Conservation (phyloP, 73 alveolate species). For the Paramecium primaurelia region DNA sequence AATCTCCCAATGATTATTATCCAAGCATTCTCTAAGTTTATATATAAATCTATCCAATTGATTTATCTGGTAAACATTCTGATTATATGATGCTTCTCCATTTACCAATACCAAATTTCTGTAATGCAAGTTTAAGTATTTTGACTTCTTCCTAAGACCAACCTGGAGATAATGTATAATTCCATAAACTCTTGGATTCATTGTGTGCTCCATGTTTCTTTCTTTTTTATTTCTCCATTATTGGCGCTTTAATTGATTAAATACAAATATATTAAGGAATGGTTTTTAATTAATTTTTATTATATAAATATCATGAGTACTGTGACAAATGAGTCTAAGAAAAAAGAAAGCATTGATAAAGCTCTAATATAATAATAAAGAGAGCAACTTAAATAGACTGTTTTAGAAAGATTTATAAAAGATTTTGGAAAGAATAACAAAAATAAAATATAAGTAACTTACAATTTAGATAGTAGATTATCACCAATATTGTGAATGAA, state of each 20-base stretch:
- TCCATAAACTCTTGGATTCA: constrained; percentile 69
- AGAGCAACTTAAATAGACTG: constrained; percentile 54
- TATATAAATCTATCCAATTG: constrained; percentile 74
- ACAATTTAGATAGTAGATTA: background rate
- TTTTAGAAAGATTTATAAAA: constrained; percentile 46
- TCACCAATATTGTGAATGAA: constrained; percentile 21
- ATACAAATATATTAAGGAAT: background rate
- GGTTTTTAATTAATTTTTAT: background rate
- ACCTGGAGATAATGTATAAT: constrained; percentile 84
- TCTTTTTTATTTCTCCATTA: constrained; percentile 29
- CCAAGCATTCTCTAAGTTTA: constrained; percentile 82
- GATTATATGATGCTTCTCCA: constrained; percentile 77
- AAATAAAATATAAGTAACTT: constrained; percentile 39
- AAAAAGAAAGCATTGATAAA: constrained; percentile 30
- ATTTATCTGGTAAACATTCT: constrained; percentile 83
- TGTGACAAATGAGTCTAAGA: background rate
- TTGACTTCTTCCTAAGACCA: constrained; percentile 83
- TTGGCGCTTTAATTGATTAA: background rate
- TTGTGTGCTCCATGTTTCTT: constrained; percentile 54
- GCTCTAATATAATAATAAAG: constrained; percentile 50
- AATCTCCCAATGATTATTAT: constrained; percentile 77
- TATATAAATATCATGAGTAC: background rate
- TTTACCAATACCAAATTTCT: constrained; percentile 82
- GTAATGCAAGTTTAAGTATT: constrained; percentile 70
- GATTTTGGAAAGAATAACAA: constrained; percentile 52